Conservation (phyloP, 306 rosid species). For the Alnus glutinosa region DNA sequence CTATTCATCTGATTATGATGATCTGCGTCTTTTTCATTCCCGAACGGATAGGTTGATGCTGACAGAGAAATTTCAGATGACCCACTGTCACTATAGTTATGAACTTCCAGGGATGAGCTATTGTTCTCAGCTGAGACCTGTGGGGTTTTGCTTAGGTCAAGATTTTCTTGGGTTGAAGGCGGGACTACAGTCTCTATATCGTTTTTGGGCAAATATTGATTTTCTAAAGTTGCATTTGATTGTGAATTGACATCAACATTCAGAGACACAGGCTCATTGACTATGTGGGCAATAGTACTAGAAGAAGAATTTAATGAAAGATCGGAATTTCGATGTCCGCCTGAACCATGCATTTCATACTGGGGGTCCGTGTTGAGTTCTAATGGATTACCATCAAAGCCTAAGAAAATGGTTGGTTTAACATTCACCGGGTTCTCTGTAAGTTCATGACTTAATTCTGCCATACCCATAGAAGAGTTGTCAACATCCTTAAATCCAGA, state of each 20-base stretch:
- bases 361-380: slow-evolving; percentile 41
- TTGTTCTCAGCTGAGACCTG: slow-evolving; percentile 46
- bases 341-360: slow-evolving; percentile 47
- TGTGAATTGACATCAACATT: slow-evolving; percentile 37
- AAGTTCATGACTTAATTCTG: slow-evolving; percentile 46
- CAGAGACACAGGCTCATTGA: slow-evolving; percentile 35
- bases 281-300: slow-evolving; percentile 28
- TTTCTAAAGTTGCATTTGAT: slow-evolving; percentile 41
- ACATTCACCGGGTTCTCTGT: slow-evolving; percentile 42
- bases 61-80: slow-evolving; percentile 32
- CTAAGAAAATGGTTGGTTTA: slow-evolving; percentile 39
- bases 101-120: slow-evolving; percentile 47
- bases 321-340: slow-evolving; percentile 32
- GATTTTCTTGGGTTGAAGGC: slow-evolving; percentile 42
- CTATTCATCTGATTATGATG: slow-evolving; percentile 35
- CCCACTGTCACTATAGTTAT: slow-evolving; percentile 34
- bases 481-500: slow-evolving; percentile 53
- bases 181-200: slow-evolving; percentile 36
- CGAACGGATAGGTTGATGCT: slow-evolving; percentile 34
- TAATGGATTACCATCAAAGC: slow-evolving; percentile 36
- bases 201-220: slow-evolving; percentile 34
- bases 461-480: slow-evolving; percentile 38
- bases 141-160: slow-evolving; percentile 36
- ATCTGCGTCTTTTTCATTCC: slow-evolving; percentile 39
- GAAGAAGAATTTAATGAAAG: slow-evolving; percentile 31